Base-by-base conservation (phyloP, 192 early-diverging fungal species). In the Coemansia sp. region DNA sequence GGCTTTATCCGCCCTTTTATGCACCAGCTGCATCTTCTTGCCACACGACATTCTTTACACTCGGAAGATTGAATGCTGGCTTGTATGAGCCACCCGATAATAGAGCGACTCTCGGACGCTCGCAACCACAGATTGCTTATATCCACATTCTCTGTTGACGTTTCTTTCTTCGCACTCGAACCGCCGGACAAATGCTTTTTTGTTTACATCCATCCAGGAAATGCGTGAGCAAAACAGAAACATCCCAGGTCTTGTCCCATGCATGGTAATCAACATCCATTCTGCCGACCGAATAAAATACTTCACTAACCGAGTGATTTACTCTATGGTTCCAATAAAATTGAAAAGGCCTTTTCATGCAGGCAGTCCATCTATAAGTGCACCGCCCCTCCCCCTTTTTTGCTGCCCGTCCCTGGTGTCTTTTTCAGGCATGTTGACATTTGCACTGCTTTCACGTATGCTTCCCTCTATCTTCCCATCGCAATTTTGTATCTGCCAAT, bases 231-330 rank as follows among this genome's bases (percentile, higher is more conserved):
- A 35, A 59, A 59, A 33, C 57, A 38, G 57, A 59, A 20, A 59
- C 35, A 59, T 20, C 34, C 35, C 35, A 20, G 34, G 57, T 59
- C 12, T 26, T 38, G 35, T 59, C 57, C 35, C 57, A 59, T 59
- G 57, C 57, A 59, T 59, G 57, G 57, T 59, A 59, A 59, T 59
- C 57, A 33, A 4, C 34, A 33, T 15, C n/a, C 35, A 33, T 33
- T 55, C 24, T 59, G 57, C 18, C 26, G 18, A 59, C 35, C 35
- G 20, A 59, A 59, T 41, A 41, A 41, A 8, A 41, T 6, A 41
- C 39, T 6, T 30, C 46, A 49, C 46, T 20, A 49, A 49, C 51
- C 24, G 51, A 26, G 23, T 14, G 51, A 53, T 53, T 53, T 53
- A 26, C 51, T 53, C 24, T 4, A 53, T 16, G 21, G 24, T 53